phyloP scores from a whole-genome alignment of 176 grass and related monocot species.

The Thalia dealbata region DNA sequence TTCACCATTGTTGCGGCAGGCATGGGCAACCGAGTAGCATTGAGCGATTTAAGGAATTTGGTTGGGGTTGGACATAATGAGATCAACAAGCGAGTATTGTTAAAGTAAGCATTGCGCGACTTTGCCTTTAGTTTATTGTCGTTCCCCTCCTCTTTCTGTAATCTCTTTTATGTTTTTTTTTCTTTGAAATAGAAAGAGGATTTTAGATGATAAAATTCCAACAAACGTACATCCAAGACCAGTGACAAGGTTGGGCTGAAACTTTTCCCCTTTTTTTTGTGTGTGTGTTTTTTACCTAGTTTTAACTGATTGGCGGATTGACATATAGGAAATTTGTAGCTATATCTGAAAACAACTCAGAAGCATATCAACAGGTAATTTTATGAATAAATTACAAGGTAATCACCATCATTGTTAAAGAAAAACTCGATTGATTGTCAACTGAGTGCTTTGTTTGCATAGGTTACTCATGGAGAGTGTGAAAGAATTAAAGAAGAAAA shows the following conservation, averaged over 20 bases:
- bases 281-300: background rate
- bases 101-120: constrained; percentile 34
- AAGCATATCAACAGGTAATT: constrained; percentile 20
- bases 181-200: constrained; percentile 31
- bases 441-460: background rate
- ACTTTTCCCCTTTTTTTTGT: background rate
- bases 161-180: constrained; percentile 11
- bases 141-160: constrained; percentile 7
- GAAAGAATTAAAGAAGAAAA: background rate
- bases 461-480: background rate
- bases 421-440: background rate
- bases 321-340: constrained; percentile 46
- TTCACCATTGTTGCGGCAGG: constrained; percentile 23
- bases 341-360: constrained; percentile 31
- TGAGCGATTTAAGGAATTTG: constrained; percentile 65
- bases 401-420: background rate
- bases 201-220: constrained; percentile 20
- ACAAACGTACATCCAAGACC: constrained; percentile 26
- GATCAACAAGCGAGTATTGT: constrained; percentile 41
- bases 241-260: constrained; percentile 47
- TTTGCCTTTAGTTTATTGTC: background rate
- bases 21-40: constrained; percentile 50
- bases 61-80: constrained; percentile 21
- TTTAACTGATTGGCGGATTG: background rate
- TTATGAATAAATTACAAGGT: background rate